Base-by-base conservation (phyloP, 73 alveolate genomes). In the Symbiodinium natans region DNA sequence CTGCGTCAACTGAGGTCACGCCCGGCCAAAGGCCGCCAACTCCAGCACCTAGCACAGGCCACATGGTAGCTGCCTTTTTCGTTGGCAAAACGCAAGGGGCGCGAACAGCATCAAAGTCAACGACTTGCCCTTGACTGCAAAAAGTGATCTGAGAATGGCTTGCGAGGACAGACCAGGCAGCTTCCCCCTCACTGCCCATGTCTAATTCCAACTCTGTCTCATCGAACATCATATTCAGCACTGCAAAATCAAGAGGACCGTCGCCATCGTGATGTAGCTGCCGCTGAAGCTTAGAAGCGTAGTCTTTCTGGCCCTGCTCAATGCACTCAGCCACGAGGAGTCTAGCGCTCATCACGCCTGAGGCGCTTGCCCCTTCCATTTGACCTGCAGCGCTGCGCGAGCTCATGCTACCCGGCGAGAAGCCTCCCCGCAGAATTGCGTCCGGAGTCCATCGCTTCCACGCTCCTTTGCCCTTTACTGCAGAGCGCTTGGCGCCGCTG, bases 391-490 rank as follows among this genome's bases (percentile, higher is more conserved):
- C 89, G 39, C 39, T 39, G 41, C 89, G 56, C 8, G 39, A 34
- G 10, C 63, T 52, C 63, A 40, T 82, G 39, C 40, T 82, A 10
- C 41, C 89, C 38, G 40, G 40, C 1, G 68, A 0, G 89, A 82
- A 82, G 21, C 63, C 89, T 36, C 63, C 89, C 40, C 89, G 9
- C 68, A 82, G 29, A 17, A 82, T 52, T 9, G 89, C 89, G 8
- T 82, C 89, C 1, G 89, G 89, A 3, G 68, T 82, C 89, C 89
- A 82, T 82, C 33, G 15, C 63, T 39, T 82, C 89, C 89, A 82
- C 2, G 17, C 38, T 2, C 89, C 89, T 25, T 27, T 23, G 68
- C 89, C 89, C 8, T n/a, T 8, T 8, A 15, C 68, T 38, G 25
- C 25, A 1, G 33, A 27, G 29, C 27, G 40, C 21, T 38, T 40